Base-by-base conservation (phyloP, 2,329 filamentous ascomycete genomes). In the Trichoderma harzianum region DNA sequence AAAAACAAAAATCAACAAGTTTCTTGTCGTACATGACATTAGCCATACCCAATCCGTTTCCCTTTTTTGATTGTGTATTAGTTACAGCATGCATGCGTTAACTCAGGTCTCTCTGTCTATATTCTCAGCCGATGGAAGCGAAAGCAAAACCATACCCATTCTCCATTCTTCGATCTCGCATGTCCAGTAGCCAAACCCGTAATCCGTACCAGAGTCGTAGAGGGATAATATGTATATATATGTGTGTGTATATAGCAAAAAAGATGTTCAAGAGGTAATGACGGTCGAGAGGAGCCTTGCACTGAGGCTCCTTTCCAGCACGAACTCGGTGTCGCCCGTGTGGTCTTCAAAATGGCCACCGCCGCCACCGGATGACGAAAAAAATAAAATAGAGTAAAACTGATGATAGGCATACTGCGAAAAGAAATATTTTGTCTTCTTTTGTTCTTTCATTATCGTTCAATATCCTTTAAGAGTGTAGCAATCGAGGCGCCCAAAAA, bases 61-160 rank as follows among this genome's bases (percentile, higher is more conserved):
- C 75, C 75, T 79, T 80, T 79, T 72, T 79, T 79, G 72, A 73
- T 79, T 75, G 76, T 78, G 76, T 80, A 81, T 80, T 80, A 80
- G 76, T 77, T 80, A 81, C 80, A 82, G 75, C 76, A 73, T 78
- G 76, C 75, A 78, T 79, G 77, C 73, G 55, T 71, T 70, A 73
- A 75, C 74, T 76, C 69, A 73, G 72, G 53, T 74, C 70, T 75
- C 72, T 81, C 76, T 80, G 77, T 82, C 79, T 82, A 80, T 81
- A 76, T 73, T 79, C 76, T 80, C 79, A 77, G 74, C 74, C 78
- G 74, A 75, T 78, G 73, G 69, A 78, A 78, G 74, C 75, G 77
- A 78, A 77, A 77, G 74, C 76, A 76, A 75, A 63, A 75, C 64
- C 70, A 58, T 64, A 69, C 71, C 73, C 67, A 36, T 69, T 74